phyloP scores from a whole-genome alignment of 2,329 filamentous ascomycete species.

The Dactylellina haptotyla region DNA sequence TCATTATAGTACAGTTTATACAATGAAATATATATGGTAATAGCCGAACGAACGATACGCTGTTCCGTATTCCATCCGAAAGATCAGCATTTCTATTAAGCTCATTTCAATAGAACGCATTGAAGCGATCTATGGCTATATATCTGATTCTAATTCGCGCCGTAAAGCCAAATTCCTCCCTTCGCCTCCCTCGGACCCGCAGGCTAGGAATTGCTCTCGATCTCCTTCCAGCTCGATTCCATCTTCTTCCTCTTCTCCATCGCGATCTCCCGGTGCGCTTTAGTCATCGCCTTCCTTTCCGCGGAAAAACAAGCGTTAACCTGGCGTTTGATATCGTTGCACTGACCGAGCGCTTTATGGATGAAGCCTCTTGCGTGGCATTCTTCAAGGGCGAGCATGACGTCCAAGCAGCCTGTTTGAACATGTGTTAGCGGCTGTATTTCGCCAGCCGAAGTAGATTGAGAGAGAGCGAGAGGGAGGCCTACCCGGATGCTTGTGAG shows the following conservation, averaged over 20 bases:
- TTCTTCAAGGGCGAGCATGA: constrained; percentile 93
- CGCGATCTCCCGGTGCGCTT: constrained; percentile 76
- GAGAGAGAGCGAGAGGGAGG: constrained; percentile 16
- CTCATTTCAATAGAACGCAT: too few species aligned
- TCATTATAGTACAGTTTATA: too few species aligned
- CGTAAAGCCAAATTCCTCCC: too few species aligned
- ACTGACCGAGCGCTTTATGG: constrained; percentile 89
- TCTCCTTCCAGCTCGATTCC: constrained; percentile 78
- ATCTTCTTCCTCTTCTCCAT: constrained; percentile 77
- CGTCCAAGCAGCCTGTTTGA: constrained; percentile 83
- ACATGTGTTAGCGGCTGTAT: constrained; percentile 30
- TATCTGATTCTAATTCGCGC: too few species aligned
- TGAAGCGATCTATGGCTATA: too few species aligned
- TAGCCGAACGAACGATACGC: too few species aligned
- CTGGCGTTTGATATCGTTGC: constrained; percentile 83
- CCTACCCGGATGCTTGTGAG: constrained; percentile 86
- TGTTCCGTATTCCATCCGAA: too few species aligned
- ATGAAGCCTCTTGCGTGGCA: constrained; percentile 93
- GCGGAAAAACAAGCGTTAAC: constrained; percentile 86
- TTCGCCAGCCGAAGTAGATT: constrained; percentile 6
- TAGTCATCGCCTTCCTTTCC: constrained; percentile 81
- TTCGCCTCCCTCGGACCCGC: neutral
- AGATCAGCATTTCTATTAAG: too few species aligned
- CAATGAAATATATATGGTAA: too few species aligned
- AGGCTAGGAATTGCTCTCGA: constrained; percentile 36